Percentiles rank a stretch among this genome's conserved stretches.
Evolutionary conservation across 1,284 basidiomycete species (phyloP).

Genomic region (Cutaneotrichosporon sp.): DNA sequence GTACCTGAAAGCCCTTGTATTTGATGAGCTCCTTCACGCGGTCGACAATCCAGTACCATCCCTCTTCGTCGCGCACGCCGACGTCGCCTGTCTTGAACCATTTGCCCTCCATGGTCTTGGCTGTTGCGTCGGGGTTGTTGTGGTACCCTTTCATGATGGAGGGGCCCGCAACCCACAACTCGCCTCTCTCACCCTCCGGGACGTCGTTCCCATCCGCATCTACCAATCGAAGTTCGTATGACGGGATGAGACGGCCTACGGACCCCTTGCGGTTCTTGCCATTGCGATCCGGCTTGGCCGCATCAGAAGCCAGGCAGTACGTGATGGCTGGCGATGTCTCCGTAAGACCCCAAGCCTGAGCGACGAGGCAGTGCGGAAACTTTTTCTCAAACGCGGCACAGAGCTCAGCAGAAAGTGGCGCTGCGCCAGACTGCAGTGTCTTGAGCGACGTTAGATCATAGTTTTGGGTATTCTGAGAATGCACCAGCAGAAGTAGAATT

Average conservation of each 20-base stretch:
- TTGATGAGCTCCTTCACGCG: constrained; percentile 74
- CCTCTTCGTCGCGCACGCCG: constrained; percentile 59
- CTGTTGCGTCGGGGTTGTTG: constrained; percentile 63
- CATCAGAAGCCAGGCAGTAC: constrained; percentile 38
- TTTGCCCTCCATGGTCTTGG: not conserved
- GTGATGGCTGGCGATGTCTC: constrained; percentile 50
- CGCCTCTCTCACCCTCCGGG: constrained; percentile 60
- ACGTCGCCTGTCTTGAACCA: constrained; percentile 69
- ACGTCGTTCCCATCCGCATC: constrained; percentile 37
- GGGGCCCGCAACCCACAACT: constrained; percentile 74
- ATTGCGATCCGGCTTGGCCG: constrained; percentile 27
- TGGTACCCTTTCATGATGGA: constrained; percentile 69
- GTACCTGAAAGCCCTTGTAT: constrained; percentile 58
- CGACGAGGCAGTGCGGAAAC: constrained; percentile 26
- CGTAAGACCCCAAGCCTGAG: constrained; percentile 50
- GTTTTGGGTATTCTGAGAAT: constrained; percentile 58
- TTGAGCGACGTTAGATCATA: constrained; percentile 64
- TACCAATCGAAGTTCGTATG: constrained; percentile 71
- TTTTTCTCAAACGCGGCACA: constrained; percentile 26
- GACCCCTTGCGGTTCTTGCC: constrained; percentile 53
- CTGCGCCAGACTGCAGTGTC: constrained; percentile 69
- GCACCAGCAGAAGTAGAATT: constrained; percentile 58
- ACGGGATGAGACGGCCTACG: constrained; percentile 67
- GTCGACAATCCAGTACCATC: constrained; percentile 50
- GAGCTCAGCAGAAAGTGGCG: constrained; percentile 61